Evolutionary conservation across 1,284 basidiomycete species (phyloP).

Genomic region (Xerocomus amazonicus): DNA sequence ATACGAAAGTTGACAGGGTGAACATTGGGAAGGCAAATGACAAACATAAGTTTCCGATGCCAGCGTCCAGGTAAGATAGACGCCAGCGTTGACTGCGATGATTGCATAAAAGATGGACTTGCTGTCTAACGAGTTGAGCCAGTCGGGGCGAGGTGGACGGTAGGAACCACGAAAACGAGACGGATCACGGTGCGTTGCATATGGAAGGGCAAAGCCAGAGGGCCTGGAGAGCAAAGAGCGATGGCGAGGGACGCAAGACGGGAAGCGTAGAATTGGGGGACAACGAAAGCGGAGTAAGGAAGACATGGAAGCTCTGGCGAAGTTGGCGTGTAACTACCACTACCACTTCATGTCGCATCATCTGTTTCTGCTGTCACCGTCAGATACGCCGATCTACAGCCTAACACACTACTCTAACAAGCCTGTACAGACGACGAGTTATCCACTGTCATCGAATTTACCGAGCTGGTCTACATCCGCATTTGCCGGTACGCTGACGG

Average conservation of each 20-base stretch:
- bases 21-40: slow-evolving; percentile 3
- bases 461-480: slow-evolving; percentile 85
- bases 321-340: too few relatives aligned
- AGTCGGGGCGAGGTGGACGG: slow-evolving; percentile 30
- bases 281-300: slow-evolving; percentile 6
- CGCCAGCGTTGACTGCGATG: slow-evolving; percentile 43
- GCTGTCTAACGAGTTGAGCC: slow-evolving; percentile 39
- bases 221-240: slow-evolving; percentile 3
- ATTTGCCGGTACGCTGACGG: slow-evolving; percentile 82
- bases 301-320: not conserved
- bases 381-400: slow-evolving; percentile 78
- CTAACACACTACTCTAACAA: slow-evolving; percentile 77
- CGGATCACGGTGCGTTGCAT: slow-evolving; percentile 27
- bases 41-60: slow-evolving; percentile 40
- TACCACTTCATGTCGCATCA: slow-evolving; percentile 68
- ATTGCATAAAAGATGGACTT: slow-evolving; percentile 43
- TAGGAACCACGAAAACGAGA: slow-evolving; percentile 16
- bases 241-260: slow-evolving; percentile 1
- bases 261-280: not conserved
- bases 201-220: slow-evolving; percentile 13
- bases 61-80: slow-evolving; percentile 43
- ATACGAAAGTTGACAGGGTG: not conserved
- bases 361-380: slow-evolving; percentile 75
- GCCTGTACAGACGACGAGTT: slow-evolving; percentile 53
- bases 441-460: slow-evolving; percentile 72